A percentile compares a stretch with the other conserved stretches of the same genome.
phyloP scores from a whole-genome alignment of 2,329 filamentous ascomycete species.

The Venturia carpophila region DNA sequence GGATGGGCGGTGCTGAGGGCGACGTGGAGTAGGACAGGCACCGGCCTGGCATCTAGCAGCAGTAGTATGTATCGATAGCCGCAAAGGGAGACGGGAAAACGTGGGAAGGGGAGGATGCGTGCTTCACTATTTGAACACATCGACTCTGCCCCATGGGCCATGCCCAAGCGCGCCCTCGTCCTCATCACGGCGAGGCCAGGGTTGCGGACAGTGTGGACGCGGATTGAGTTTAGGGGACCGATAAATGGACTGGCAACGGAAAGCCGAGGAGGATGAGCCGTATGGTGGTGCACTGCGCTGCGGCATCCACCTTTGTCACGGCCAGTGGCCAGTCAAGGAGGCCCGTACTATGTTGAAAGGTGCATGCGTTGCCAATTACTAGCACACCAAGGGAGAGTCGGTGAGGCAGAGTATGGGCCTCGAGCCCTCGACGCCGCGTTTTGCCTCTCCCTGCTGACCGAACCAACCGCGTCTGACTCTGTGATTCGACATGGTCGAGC shows the following conservation, averaged over 20 bases:
- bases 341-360: not conserved
- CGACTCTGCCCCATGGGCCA: not conserved
- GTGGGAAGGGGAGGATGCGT: not conserved
- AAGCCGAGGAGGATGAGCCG: slow-evolving; percentile 1
- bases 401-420: not conserved
- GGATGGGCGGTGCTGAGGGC: slow-evolving; percentile 4
- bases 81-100: not conserved
- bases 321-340: slow-evolving; percentile 2
- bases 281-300: not conserved
- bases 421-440: not conserved
- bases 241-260: not conserved
- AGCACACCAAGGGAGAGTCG: slow-evolving; percentile 1
- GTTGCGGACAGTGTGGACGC: slow-evolving; percentile 7
- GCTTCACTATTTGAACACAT: not conserved
- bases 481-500: slow-evolving; percentile 1
- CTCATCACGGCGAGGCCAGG: slow-evolving; percentile 7
- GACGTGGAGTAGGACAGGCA: not conserved
- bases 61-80: not conserved
- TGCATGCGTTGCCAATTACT: slow-evolving; percentile 7
- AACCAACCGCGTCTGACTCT: not conserved
- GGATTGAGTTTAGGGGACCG: slow-evolving; percentile 1
- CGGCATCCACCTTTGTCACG: not conserved
- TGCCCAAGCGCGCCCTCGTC: not conserved
- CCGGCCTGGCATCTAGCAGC: not conserved
- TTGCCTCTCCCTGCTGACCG: slow-evolving; percentile 5